Percentiles rank a stretch among this genome's conserved stretches.
Evolutionary conservation across 305 asterid species (phyloP).

Genomic region (Plantago coronopus): DNA sequence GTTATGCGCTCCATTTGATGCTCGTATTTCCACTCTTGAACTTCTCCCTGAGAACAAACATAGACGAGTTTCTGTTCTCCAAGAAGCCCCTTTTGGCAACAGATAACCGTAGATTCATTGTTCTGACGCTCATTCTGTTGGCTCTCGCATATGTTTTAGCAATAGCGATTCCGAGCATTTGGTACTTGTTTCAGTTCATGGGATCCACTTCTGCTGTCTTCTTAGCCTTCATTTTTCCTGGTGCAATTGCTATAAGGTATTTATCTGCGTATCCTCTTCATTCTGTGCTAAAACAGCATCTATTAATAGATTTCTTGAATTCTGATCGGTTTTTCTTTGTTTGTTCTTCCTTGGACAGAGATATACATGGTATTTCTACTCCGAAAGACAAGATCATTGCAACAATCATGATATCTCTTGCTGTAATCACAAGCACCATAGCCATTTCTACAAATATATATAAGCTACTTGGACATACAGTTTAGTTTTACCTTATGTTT

Average conservation of each 20-base stretch:
- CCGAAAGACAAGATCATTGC: slow-evolving; percentile 68
- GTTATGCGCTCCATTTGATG: slow-evolving; percentile 79
- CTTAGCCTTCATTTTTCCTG: slow-evolving; percentile 86
- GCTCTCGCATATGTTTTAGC: slow-evolving; percentile 53
- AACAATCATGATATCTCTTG: slow-evolving; percentile 53
- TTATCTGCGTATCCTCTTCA: not conserved
- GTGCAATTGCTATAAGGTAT: slow-evolving; percentile 74
- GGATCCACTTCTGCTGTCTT: slow-evolving; percentile 83
- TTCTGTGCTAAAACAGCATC: no score
- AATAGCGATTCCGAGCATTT: slow-evolving; percentile 75
- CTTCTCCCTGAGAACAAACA: slow-evolving; percentile 73
- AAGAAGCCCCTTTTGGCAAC: slow-evolving; percentile 38
- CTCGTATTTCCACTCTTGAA: slow-evolving; percentile 80
- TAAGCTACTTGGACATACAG: slow-evolving; percentile 33
- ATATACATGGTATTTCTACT: slow-evolving; percentile 66
- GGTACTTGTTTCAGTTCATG: slow-evolving; percentile 93
- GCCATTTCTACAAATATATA: slow-evolving; percentile 78
- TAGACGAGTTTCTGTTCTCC: slow-evolving; percentile 77
- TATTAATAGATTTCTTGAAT: not conserved
- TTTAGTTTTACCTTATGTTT: not conserved
- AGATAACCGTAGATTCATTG: slow-evolving; percentile 57
- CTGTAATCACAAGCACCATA: slow-evolving; percentile 61
- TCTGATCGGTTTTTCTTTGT: not conserved
- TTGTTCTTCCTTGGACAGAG: slow-evolving; percentile 43
- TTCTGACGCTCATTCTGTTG: slow-evolving; percentile 49